Evolutionary conservation across 129 eudicot species (phyloP), one percentile per base, ranked within the genome.

Genomic region (Lactuca sativa): DNA sequence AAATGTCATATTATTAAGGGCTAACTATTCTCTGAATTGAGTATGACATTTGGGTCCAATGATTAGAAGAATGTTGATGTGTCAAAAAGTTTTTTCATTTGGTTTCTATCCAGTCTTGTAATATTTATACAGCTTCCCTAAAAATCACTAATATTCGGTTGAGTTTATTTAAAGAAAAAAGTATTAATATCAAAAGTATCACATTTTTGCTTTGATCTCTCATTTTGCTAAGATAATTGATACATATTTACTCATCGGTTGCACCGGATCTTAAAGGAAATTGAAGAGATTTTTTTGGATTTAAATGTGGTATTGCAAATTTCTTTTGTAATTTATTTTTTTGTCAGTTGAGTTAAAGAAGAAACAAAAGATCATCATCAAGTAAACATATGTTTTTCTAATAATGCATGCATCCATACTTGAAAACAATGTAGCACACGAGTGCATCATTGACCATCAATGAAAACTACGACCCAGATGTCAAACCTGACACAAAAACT

Each of bases 361-460:
- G 2, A 25, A 18, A 25, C 30, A 25, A 25, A 0, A 25, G 1
- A 25, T 25, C 30, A 25, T 25, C 30, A 25, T 25, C 2, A 25
- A 25, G 30, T 25, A 25, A 9, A 43, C 51, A 37, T 52, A 1
- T 14, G 48, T 25, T 25, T 25, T 25, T 25, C 30, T 75, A 13
- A 54, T 25, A 25, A 25, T 60, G 30, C 40, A 52, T 67, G 30
- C 30, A 25, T 25, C 30, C 30, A 25, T 25, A 25, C 30, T 25
- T 47, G 52, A 11, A 47, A 47, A 82, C 95, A 93, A 95, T 93
- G 81, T 95, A 93, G 63, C 98, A 93, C 69, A 89, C 97, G 13
- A 93, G 97, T 86, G 97, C 98, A 64, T 93, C 98, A 2, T 74
- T 93, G 81, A 93, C 98, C 37, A 80, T 93, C 78, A 93, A 93